These are phyloP conservation scores for Penicillium sp. DNA, from an alignment of 2,329 filamentous ascomycete genomes.

Conservation along the genomic window DNA sequence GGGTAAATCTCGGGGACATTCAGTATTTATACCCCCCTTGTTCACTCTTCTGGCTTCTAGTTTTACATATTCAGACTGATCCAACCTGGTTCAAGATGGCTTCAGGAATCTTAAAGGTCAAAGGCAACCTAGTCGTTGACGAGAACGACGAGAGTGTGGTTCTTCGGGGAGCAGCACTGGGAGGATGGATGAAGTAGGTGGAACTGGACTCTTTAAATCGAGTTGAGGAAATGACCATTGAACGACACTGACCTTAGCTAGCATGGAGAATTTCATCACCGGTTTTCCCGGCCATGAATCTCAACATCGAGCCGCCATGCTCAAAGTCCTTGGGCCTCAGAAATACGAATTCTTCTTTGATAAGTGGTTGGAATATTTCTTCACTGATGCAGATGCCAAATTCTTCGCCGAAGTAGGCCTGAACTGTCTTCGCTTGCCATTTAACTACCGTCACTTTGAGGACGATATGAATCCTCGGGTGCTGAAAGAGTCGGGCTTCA, in stretches of 20 bases:
- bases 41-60: not conserved
- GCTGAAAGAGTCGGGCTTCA: slow-evolving; percentile 49
- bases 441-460: slow-evolving; percentile 60
- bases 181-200: slow-evolving; percentile 47
- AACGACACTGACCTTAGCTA: slow-evolving; percentile 7
- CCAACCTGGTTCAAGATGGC: slow-evolving; percentile 17
- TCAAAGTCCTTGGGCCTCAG: slow-evolving; percentile 55
- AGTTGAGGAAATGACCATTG: not conserved
- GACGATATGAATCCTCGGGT: slow-evolving; percentile 51
- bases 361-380: slow-evolving; percentile 59
- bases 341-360: slow-evolving; percentile 64
- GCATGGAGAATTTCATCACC: slow-evolving; percentile 65
- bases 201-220: not conserved
- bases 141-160: slow-evolving; percentile 47
- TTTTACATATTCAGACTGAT: not conserved
- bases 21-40: not conserved
- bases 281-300: slow-evolving; percentile 62
- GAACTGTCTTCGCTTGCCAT: slow-evolving; percentile 61
- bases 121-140: slow-evolving; percentile 49
- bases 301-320: slow-evolving; percentile 56
- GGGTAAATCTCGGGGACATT: not conserved
- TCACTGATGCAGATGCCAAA: slow-evolving; percentile 58
- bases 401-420: slow-evolving; percentile 59
- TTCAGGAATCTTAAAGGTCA: slow-evolving; percentile 42
- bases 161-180: slow-evolving; percentile 50